phyloP scores from a whole-genome alignment of 2,329 filamentous ascomycete species.

The Falciphora oryzae region DNA sequence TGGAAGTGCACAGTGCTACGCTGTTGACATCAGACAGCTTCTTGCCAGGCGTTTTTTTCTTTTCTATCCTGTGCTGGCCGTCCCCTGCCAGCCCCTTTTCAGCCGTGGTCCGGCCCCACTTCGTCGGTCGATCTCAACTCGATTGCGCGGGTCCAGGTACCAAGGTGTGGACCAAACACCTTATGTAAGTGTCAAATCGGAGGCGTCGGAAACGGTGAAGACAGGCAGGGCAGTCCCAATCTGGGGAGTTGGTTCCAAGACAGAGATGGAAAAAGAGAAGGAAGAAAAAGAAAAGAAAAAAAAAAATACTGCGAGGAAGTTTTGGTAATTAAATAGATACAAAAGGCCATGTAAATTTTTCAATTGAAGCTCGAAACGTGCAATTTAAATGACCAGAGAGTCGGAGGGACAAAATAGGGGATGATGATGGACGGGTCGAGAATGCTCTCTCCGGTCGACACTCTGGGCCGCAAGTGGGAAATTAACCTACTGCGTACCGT shows the following conservation, averaged over 20 bases:
- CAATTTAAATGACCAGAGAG: not conserved
- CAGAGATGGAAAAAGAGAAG: not conserved
- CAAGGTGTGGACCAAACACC: not conserved
- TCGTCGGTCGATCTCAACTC: not conserved
- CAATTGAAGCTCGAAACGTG: not conserved
- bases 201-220: not conserved
- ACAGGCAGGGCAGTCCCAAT: not conserved
- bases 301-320: not conserved
- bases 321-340: too few relatives aligned
- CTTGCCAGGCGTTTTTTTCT: not conserved
- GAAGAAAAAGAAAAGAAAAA: not conserved
- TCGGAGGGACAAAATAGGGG: too few relatives aligned
- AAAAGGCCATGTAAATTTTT: too few relatives aligned
- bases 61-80: not conserved
- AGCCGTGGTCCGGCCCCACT: not conserved
- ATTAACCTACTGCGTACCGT: too few relatives aligned
- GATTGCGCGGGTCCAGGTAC: not conserved
- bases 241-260: not conserved
- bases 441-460: too few relatives aligned
- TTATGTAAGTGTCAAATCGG: not conserved
- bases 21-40: not conserved
- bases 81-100: constrained; percentile 1
- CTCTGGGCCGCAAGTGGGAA: too few relatives aligned
- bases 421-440: too few relatives aligned
- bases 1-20: not conserved